phyloP scores from a whole-genome alignment of 2,329 filamentous ascomycete species.

The Xylaria digitata region DNA sequence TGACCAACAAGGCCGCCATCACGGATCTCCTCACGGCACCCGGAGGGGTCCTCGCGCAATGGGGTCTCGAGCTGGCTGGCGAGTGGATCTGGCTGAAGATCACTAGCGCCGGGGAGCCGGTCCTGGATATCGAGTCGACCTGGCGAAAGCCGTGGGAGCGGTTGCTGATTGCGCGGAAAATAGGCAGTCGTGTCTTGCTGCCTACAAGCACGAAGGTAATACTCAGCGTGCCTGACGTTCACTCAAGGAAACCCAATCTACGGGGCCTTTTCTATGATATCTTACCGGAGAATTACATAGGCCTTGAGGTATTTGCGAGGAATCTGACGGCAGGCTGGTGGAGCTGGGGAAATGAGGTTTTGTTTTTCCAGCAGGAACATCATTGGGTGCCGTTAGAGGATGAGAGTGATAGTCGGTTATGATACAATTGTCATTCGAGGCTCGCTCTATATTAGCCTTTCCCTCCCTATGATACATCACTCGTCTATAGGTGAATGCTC shows the following conservation, averaged over 20 bases:
- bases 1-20: constrained; percentile 76
- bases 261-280: constrained; percentile 68
- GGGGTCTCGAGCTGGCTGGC: constrained; percentile 72
- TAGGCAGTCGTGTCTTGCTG: constrained; percentile 47
- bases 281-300: constrained; percentile 63
- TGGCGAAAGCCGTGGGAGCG: constrained; percentile 84
- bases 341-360: constrained; percentile 79
- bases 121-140: constrained; percentile 67
- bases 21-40: constrained; percentile 65
- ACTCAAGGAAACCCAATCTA: constrained; percentile 82
- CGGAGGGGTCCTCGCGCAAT: constrained; percentile 73
- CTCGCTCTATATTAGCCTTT: constrained; percentile 23
- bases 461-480: constrained; percentile 16
- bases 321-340: constrained; percentile 81
- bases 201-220: constrained; percentile 66
- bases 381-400: constrained; percentile 57
- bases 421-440: constrained; percentile 16
- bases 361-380: constrained; percentile 73
- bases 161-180: constrained; percentile 69
- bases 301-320: constrained; percentile 81
- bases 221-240: constrained; percentile 77
- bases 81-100: constrained; percentile 87
- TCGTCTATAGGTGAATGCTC: constrained; percentile 18
- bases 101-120: constrained; percentile 71
- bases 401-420: constrained; percentile 16